phyloP scores from a whole-genome alignment of 176 grass and related monocot genomes.

The Otatea glauca region DNA sequence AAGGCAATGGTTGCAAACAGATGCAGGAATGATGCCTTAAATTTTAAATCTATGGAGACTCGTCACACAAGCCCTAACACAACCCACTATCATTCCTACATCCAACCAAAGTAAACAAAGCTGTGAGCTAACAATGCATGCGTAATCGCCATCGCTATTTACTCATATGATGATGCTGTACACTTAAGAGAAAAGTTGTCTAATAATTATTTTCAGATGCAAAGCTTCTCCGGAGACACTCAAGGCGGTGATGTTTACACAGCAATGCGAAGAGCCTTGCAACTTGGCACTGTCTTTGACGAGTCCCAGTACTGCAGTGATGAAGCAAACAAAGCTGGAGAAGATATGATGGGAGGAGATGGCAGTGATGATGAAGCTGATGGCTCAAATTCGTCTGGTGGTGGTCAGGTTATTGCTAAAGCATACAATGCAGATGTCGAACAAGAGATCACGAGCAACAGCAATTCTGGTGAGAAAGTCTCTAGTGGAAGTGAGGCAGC shows the following conservation, averaged over 20 bases:
- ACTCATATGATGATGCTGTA: neutral
- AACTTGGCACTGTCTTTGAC: neutral
- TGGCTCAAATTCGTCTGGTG: neutral
- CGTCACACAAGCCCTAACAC: neutral
- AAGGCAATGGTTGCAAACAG: too few relatives aligned
- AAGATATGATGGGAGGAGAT: neutral
- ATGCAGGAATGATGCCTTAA: too few relatives aligned
- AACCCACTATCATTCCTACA: neutral
- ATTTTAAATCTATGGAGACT: too few relatives aligned
- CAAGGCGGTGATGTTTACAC: neutral
- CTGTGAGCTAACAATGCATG: conserved; percentile 18
- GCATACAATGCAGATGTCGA: neutral
- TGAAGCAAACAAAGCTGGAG: neutral
- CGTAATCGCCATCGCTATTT: too few relatives aligned
- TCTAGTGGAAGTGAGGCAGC: neutral
- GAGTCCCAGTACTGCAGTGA: neutral
- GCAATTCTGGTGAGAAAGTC: neutral
- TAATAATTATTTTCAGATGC: conserved; percentile 7
- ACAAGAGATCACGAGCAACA: too few relatives aligned
- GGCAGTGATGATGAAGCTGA: neutral
- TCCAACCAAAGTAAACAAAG: neutral
- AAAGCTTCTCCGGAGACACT: neutral
- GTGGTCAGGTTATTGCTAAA: neutral
- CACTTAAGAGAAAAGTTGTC: neutral
- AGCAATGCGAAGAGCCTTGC: conserved; percentile 39